These are phyloP conservation scores for Saccharomycopsis hybrid DNA, from an alignment of 1,139 yeast species.

Conservation along the genomic window DNA sequence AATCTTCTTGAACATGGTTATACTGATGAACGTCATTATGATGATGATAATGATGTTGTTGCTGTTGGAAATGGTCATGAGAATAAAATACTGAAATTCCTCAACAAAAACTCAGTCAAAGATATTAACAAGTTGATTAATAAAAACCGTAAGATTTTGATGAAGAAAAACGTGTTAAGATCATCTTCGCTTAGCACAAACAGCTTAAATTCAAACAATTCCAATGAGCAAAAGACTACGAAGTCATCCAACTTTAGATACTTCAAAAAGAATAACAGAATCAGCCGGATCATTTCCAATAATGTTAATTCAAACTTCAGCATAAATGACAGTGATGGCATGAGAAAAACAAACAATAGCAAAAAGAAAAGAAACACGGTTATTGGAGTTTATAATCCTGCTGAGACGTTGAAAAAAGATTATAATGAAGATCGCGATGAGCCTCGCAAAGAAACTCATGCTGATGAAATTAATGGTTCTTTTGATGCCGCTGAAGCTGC, in stretches of 20 bases:
- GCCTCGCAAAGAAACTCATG: neutral
- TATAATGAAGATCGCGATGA: neutral
- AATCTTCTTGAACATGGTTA: no score
- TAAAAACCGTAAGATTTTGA: neutral
- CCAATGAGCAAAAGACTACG: neutral
- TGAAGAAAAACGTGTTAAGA: conserved; percentile 2
- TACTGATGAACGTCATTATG: no score
- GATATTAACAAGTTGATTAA: conserved; percentile 1
- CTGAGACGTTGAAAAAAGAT: neutral
- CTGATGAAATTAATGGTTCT: neutral
- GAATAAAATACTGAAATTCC: no score
- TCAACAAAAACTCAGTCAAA: neutral
- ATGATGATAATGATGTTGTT: no score
- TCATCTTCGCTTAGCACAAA: neutral
- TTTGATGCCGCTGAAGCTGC: neutral
- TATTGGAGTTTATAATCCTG: conserved; percentile 1
- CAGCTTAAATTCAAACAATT: neutral
- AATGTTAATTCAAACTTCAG: conserved; percentile 12
- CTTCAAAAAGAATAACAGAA: conserved; percentile 11
- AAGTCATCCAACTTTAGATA: conserved; percentile 6
- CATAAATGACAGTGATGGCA: neutral
- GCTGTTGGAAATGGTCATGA: no score
- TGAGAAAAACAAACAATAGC: neutral
- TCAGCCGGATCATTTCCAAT: conserved; percentile 16
- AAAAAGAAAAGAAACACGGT: conserved; percentile 10